Conservation (phyloP, 306 rosid genomes). For the Trifolium fragiferum region DNA sequence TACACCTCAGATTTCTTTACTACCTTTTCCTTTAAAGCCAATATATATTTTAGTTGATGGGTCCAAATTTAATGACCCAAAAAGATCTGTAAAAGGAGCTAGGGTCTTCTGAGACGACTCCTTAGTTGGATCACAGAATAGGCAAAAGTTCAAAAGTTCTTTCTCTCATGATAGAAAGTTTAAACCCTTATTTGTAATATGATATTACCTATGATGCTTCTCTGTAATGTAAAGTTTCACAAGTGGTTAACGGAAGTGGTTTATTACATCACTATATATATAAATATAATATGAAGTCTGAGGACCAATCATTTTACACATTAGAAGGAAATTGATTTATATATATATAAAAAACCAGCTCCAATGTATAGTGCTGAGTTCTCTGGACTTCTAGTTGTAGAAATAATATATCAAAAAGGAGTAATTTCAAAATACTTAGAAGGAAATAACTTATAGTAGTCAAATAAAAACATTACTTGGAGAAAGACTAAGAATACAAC, state of each 20-base stretch:
- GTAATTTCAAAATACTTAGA: background rate
- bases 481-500: constrained; percentile 3
- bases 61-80: constrained; percentile 34
- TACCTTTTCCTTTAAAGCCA: background rate
- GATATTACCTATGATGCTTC: background rate
- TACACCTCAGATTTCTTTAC: background rate
- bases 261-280: constrained; percentile 1
- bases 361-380: background rate
- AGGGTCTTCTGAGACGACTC: constrained; percentile 30
- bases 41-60: constrained; percentile 12
- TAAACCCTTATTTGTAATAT: constrained; percentile 1
- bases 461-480: background rate
- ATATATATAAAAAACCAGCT: background rate
- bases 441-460: background rate
- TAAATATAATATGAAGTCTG: background rate
- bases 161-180: constrained; percentile 12
- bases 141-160: background rate
- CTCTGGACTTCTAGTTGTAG: background rate
- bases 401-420: background rate
- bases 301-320: background rate
- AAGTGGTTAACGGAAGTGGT: background rate
- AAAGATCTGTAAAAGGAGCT: background rate
- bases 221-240: background rate
- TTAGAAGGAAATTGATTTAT: background rate
- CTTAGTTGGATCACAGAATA: constrained; percentile 25